Evolutionary conservation across 768 basidiomycete species (phyloP).

Genomic region (Leccinum uliginosum): DNA sequence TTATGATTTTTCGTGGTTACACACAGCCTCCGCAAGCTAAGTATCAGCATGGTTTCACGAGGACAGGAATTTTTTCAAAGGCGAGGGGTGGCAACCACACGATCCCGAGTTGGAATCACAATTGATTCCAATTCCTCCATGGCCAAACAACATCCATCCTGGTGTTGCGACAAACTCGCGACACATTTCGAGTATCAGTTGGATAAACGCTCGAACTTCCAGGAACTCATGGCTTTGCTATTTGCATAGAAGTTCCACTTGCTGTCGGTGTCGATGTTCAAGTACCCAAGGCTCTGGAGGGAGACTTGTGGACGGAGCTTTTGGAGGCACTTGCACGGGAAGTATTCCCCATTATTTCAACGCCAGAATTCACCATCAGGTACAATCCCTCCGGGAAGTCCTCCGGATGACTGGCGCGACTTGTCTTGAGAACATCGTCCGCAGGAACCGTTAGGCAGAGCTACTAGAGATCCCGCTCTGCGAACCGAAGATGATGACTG

Average conservation of each 20-base stretch:
- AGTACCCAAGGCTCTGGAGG: neutral
- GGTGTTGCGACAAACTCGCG: neutral
- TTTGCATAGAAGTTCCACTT: neutral
- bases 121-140: neutral
- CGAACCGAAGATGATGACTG: constrained; percentile 7
- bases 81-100: neutral
- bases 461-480: constrained; percentile 12
- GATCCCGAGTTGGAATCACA: neutral
- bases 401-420: neutral
- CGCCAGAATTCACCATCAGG: neutral
- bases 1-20: neutral
- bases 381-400: neutral
- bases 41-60: neutral
- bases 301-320: neutral
- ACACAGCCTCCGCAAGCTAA: neutral
- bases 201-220: neutral
- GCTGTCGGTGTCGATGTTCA: neutral
- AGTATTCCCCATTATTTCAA: neutral
- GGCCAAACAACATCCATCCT: neutral
- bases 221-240: neutral
- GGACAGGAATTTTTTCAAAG: neutral
- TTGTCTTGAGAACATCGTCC: neutral
- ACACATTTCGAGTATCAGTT: neutral
- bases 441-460: neutral
- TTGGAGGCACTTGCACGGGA: neutral